A percentile compares a stretch with the other conserved stretches of the same genome.
phyloP scores from a whole-genome alignment of 2,329 filamentous ascomycete species.

The Sporothrix pseudoabietina region DNA sequence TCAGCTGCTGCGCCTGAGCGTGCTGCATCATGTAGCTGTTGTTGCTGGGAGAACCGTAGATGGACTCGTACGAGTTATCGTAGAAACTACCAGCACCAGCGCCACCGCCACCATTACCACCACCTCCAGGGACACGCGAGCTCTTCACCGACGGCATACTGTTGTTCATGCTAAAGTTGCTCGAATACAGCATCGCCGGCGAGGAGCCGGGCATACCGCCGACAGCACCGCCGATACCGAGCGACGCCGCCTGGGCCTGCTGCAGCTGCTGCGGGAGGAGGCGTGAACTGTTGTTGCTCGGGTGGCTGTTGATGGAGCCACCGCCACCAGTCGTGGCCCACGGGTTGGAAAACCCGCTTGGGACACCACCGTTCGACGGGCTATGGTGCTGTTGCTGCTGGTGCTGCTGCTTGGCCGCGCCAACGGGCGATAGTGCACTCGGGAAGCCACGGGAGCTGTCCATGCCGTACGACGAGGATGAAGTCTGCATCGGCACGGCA shows the following conservation, averaged over 20 bases:
- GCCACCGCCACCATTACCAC: background rate
- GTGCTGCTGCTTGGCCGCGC: conserved; percentile 19
- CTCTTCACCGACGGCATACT: conserved; percentile 42
- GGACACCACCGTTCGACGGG: background rate
- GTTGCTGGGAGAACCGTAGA: background rate
- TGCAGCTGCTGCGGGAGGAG: conserved; percentile 32
- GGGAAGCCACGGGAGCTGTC: conserved; percentile 33
- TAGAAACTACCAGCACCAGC: background rate
- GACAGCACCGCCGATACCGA: conserved; percentile 9
- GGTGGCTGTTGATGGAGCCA: background rate
- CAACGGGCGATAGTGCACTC: conserved; percentile 32
- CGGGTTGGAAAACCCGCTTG: conserved; percentile 21
- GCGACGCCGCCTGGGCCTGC: conserved; percentile 29
- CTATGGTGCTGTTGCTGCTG: background rate
- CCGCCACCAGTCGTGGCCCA: conserved; percentile 1
- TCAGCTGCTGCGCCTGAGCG: conserved; percentile 15
- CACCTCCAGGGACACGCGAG: conserved; percentile 36
- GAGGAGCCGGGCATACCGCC: conserved; percentile 4
- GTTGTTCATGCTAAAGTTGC: conserved; percentile 37
- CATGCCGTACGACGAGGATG: conserved; percentile 25
- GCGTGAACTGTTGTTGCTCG: background rate
- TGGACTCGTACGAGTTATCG: conserved; percentile 19
- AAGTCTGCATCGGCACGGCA: background rate
- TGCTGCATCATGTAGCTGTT: conserved; percentile 5
- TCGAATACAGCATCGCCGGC: conserved; percentile 36